Base-by-base conservation (phyloP, 495 filamentous ascomycete species). In the Tuber magnatum region DNA sequence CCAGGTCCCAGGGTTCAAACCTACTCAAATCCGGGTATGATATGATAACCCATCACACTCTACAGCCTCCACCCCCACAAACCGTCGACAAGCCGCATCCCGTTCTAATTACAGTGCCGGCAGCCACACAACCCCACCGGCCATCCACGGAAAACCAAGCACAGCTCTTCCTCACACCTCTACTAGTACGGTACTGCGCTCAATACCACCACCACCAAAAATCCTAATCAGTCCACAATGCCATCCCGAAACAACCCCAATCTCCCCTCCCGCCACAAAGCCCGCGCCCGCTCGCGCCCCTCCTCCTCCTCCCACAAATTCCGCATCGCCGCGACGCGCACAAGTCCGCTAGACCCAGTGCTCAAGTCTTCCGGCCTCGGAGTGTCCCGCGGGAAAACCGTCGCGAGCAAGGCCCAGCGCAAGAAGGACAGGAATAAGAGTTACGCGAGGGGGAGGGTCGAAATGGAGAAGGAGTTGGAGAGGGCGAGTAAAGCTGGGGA, bases 231-330 rank as follows among this genome's bases (percentile, higher is more conserved):
- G 8, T 32, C 12, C 56, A 32, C 72, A 79, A 79, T 79, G 77
- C 77, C 77, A 65, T 79, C 77, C 41, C 76, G 77, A n/a, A 65
- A 61, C 74, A 79, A 79, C 69, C 77, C 77, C 40, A 79, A 79
- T 41, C 76, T 79, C 40, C 77, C 77, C 18, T 78, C 77, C 3
- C 78, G 76, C 18, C 44, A 70, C 18, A 79, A 79, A 39, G 78
- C 77, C 35, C 76, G 72, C 10, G 32, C 42, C 12, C 77, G 77
- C 20, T 70, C 72, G 44, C 77, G 77, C 5, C 77, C 72, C 43
- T 75, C 76, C 0, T 76, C 76, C 0, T 76, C 76, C 20, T 61
- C 51, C 51, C 14, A 14, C 24, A 61, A 32, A 12, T 43, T 76
- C 28, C 76, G 76, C 69, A 44, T 68, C 56, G 46, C 70, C 69